Conservation (phyloP, 129 eudicot species). For the Gnaphalium uliginosum region DNA sequence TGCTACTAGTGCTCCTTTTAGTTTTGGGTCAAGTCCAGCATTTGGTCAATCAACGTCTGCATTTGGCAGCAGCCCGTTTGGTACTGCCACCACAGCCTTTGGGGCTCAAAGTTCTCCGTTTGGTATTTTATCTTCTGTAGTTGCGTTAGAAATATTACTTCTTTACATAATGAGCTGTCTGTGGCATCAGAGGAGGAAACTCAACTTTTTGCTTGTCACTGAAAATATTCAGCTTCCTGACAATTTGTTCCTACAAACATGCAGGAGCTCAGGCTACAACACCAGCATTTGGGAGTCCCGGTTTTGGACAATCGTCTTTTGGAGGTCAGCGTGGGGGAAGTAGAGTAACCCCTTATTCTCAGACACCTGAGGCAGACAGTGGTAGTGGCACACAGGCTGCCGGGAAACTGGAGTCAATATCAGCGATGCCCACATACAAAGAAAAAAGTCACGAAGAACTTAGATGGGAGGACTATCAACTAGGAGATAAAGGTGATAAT, state of each 20-base stretch:
- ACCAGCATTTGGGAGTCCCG: conserved; percentile 60
- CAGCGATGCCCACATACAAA: conserved; percentile 92
- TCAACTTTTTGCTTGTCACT: neutral
- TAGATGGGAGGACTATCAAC: conserved; percentile 97
- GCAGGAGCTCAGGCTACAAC: conserved; percentile 79
- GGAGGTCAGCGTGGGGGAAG: conserved; percentile 82
- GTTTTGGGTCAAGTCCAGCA: conserved; percentile 62
- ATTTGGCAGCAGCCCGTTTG: conserved; percentile 75
- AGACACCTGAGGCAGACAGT: conserved; percentile 70
- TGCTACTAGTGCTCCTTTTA: conserved; percentile 59
- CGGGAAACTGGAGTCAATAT: conserved; percentile 87
- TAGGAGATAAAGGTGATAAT: conserved; percentile 80
- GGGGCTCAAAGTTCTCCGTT: conserved; percentile 76
- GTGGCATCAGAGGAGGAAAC: conserved; percentile 1
- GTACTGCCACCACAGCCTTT: conserved; percentile 58
- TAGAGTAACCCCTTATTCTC: conserved; percentile 73
- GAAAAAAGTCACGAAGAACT: conserved; percentile 95
- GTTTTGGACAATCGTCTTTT: conserved; percentile 70
- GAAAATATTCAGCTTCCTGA: conserved; percentile 11
- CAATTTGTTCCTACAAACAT: conserved; percentile 16
- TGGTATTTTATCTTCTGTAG: conserved; percentile 45
- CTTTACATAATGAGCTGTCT: neutral
- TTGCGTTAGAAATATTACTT: neutral
- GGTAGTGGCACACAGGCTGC: conserved; percentile 61
- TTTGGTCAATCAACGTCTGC: conserved; percentile 77